These are phyloP conservation scores for Colletotrichum noveboracense DNA, from an alignment of 2,329 filamentous ascomycete species.

Conservation along the genomic window DNA sequence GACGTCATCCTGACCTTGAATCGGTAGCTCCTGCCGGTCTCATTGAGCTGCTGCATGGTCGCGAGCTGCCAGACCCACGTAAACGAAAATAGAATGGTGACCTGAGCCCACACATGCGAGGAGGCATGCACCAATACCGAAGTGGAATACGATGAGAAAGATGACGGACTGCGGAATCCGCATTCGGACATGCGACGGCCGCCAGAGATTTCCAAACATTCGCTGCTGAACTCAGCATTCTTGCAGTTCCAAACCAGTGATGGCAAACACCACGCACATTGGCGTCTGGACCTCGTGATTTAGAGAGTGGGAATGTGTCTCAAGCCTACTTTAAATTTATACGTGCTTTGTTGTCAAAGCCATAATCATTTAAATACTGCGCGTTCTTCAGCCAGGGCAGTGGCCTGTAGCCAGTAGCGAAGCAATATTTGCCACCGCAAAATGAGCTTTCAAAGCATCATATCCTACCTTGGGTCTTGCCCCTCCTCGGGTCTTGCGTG, in stretches of 20 bases:
- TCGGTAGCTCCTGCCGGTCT: background rate
- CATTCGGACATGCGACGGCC: background rate
- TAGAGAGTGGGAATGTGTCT: background rate
- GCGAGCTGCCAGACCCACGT: background rate
- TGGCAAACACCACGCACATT: background rate
- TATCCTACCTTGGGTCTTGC: accelerated
- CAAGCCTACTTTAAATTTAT: background rate
- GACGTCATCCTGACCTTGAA: background rate
- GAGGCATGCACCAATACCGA: background rate
- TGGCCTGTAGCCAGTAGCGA: background rate
- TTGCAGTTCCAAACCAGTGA: background rate
- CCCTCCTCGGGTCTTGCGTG: background rate
- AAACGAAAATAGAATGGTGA: background rate
- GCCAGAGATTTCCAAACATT: background rate
- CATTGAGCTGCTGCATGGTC: background rate
- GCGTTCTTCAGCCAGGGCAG: background rate
- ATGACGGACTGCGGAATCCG: background rate
- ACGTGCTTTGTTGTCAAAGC: background rate
- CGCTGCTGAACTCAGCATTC: background rate
- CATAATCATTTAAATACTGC: background rate
- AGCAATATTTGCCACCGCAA: no score
- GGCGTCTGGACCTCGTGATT: background rate
- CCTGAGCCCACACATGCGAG: background rate
- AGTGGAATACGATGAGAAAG: background rate
- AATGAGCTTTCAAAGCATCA: background rate